Percentiles rank a stretch among this genome's conserved stretches.
Evolutionary conservation across 2,329 filamentous ascomycete species (phyloP).

Genomic region (Thelonectria olida): DNA sequence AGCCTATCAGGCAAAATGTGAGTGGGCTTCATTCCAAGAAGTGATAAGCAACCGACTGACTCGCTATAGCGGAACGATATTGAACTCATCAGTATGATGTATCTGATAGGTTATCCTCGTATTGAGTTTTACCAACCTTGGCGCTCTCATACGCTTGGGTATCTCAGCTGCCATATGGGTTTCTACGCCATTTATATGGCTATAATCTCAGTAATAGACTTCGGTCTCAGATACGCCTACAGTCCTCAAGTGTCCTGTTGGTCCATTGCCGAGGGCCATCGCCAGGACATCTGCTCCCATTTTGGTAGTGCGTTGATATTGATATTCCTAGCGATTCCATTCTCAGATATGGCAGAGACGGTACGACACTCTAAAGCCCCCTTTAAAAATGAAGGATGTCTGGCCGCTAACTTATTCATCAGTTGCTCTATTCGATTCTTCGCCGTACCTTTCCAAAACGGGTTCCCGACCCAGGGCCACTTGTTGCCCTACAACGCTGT

Average conservation of each 20-base stretch:
- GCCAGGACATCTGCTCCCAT: background rate
- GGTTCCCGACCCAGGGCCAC: too few species aligned
- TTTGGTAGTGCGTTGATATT: background rate
- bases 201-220: background rate
- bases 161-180: background rate
- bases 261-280: background rate
- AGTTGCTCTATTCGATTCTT: too few species aligned
- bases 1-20: too few species aligned
- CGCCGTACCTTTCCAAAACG: background rate
- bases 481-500: background rate
- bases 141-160: background rate
- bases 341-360: background rate
- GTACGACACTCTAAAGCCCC: background rate
- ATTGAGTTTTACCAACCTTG: too few species aligned
- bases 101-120: too few species aligned
- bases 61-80: too few species aligned
- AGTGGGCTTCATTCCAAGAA: too few species aligned
- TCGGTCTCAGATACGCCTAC: background rate
- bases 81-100: too few species aligned
- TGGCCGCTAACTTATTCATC: background rate
- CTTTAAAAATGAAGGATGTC: background rate
- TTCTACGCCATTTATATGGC: background rate
- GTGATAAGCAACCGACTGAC: too few species aligned
- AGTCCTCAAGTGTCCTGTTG: background rate
- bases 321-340: background rate